Percentiles rank a stretch among this genome's conserved stretches.
These are phyloP conservation scores for Cicer chorassanicum DNA, from an alignment of 306 rosid species.

Conservation along the genomic window DNA sequence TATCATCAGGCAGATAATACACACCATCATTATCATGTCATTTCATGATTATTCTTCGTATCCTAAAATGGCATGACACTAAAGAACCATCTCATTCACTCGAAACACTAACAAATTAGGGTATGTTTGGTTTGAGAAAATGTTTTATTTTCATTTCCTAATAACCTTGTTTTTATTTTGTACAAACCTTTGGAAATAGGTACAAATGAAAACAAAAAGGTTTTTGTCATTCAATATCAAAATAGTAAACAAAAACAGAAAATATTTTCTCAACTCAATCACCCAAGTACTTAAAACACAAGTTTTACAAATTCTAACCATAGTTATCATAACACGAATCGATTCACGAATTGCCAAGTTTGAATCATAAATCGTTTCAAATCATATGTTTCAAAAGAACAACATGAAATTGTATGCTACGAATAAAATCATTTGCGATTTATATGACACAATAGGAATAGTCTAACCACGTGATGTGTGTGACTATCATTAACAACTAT, in stretches of 20 bases:
- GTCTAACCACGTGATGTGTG: background rate
- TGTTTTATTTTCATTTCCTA: background rate
- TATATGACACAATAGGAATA: background rate
- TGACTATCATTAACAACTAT: background rate
- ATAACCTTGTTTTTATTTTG: background rate
- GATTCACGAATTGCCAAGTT: background rate
- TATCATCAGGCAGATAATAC: background rate
- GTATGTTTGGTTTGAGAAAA: background rate
- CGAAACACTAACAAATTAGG: background rate
- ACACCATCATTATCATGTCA: background rate
- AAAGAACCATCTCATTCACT: slow-evolving; percentile 15
- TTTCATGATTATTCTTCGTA: background rate
- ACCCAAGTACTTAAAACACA: background rate
- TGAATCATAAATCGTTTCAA: background rate
- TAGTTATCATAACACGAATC: background rate
- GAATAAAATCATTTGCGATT: background rate
- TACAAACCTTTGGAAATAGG: background rate
- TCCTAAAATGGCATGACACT: background rate
- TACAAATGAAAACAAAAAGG: background rate
- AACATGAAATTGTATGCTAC: background rate
- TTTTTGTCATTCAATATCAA: background rate
- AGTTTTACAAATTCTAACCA: background rate
- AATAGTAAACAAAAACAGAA: background rate
- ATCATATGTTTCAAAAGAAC: background rate
- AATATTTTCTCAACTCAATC: background rate